Base-by-base conservation (phyloP, 805 yeast species). In the Nakazawaea ernobii region DNA sequence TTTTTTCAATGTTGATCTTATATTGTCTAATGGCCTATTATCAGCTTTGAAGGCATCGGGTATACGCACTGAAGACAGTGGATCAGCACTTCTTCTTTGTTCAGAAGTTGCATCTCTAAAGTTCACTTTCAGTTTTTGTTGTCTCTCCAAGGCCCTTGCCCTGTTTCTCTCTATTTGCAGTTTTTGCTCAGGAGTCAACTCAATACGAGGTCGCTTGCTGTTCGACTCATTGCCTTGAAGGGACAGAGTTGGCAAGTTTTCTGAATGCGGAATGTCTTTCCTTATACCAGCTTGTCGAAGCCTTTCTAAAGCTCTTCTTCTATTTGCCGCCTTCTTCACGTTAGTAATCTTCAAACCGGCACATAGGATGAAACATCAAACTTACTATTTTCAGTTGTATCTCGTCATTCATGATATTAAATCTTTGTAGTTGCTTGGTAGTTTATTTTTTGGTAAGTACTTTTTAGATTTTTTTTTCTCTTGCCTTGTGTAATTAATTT, bases 301-400 rank as follows among this genome's bases (percentile, higher is more conserved):
- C 48, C 84, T 63, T 48, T 80, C 86, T 8, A 82, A 55, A 0
- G 90, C 89, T 46, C 71, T 71, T 39, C 73, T 70, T 52, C 94
- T 68, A 58, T 84, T 84, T 28, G 77, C 82, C 42, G 80, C 86
- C 86, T 80, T 27, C 13, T 2, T 20, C 6, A 27, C 28, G 47
- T 51, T 35, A 32, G 40, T 30, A 49, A 43, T 20, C 13, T 5
- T 17, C 15, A 10, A 6, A 29, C 26, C 4, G 8, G 10, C 11
- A 20, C 7, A 8, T 20, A 6, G 27, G 26, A 6, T 27, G 2
- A 13, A 2, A 27, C 29, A 15, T 4, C 11, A 27, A 20, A 61
- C 66, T 52, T 51, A 61, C 66, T 20, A 62, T 53, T 52, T 55
- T 57, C 39, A 53, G 51, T 44, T 58, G 61, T 41, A 63, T 50